phyloP scores from a whole-genome alignment of 345 rosid species.

The Nasturtium officinale region DNA sequence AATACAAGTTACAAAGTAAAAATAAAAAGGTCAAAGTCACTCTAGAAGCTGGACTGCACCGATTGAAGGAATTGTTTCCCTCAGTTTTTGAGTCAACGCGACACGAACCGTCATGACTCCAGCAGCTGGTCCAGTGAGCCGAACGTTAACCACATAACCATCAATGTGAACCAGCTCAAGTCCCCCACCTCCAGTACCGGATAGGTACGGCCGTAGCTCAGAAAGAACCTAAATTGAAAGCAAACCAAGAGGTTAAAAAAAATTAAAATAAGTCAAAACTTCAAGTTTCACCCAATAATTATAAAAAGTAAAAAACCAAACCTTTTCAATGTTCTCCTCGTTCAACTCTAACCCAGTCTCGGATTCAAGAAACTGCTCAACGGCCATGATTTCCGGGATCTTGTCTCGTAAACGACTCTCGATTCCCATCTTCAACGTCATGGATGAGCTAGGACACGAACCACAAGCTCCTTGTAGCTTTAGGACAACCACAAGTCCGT shows the following conservation, averaged over 20 bases:
- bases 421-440: constrained; percentile 95
- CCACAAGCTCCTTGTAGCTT: constrained; percentile 98
- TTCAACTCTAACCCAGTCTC: constrained; percentile 81
- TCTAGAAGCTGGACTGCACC: constrained; percentile 83
- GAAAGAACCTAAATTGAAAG: constrained; percentile 62
- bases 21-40: constrained; percentile 33
- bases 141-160: constrained; percentile 65
- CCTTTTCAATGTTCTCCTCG: constrained; percentile 81
- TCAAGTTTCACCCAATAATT: neutral
- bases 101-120: constrained; percentile 90
- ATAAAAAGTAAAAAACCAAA: constrained; percentile 17
- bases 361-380: constrained; percentile 82
- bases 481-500: constrained; percentile 86
- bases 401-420: constrained; percentile 86
- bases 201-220: constrained; percentile 85
- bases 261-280: neutral
- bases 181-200: constrained; percentile 87
- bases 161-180: constrained; percentile 75
- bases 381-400: constrained; percentile 84
- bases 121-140: constrained; percentile 89
- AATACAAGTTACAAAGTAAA: neutral
- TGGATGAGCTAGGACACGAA: constrained; percentile 93
- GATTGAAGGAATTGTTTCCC: constrained; percentile 80
- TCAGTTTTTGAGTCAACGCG: constrained; percentile 82
- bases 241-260: neutral